Evolutionary conservation across 345 rosid species (phyloP).

Genomic region (Brassica nigra): DNA sequence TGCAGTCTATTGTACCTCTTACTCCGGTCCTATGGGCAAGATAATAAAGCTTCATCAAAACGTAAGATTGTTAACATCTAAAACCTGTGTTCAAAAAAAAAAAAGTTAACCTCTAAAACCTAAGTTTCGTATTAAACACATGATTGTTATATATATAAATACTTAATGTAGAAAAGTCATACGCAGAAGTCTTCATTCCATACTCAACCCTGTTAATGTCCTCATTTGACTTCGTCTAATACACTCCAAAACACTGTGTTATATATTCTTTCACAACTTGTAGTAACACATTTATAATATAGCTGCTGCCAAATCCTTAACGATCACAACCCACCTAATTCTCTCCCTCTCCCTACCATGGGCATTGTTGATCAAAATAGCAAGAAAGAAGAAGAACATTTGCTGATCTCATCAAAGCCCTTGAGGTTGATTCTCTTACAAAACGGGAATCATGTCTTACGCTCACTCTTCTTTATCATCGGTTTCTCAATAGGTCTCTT

Average conservation of each 20-base stretch:
- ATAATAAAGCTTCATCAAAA: not conserved
- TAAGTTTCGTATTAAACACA: constrained; percentile 4
- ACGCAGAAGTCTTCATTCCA: constrained; percentile 3
- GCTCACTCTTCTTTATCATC: constrained; percentile 38
- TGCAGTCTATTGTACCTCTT: constrained; percentile 1
- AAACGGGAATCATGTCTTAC: constrained; percentile 15
- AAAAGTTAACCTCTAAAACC: constrained; percentile 16
- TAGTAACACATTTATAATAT: not conserved
- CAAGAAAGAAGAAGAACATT: constrained; percentile 36
- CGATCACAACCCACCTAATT: constrained; percentile 2
- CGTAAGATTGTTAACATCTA: constrained; percentile 12
- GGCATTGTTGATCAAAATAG: not conserved
- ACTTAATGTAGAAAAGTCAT: not conserved
- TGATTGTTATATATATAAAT: not conserved
- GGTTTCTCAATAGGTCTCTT: constrained; percentile 52
- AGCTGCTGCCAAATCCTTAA: constrained; percentile 10
- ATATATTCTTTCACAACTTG: constrained; percentile 28
- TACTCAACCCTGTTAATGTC: not conserved
- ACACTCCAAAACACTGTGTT: not conserved
- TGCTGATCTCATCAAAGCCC: constrained; percentile 24
- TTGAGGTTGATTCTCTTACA: constrained; percentile 18
- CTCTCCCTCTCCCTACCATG: constrained; percentile 18
- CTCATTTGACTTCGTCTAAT: constrained; percentile 21
- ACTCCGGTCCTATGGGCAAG: constrained; percentile 6
- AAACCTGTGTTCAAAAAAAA: not conserved